These are phyloP conservation scores for Xylaria digitata DNA, from an alignment of 2,329 filamentous ascomycete genomes.

Conservation along the genomic window DNA sequence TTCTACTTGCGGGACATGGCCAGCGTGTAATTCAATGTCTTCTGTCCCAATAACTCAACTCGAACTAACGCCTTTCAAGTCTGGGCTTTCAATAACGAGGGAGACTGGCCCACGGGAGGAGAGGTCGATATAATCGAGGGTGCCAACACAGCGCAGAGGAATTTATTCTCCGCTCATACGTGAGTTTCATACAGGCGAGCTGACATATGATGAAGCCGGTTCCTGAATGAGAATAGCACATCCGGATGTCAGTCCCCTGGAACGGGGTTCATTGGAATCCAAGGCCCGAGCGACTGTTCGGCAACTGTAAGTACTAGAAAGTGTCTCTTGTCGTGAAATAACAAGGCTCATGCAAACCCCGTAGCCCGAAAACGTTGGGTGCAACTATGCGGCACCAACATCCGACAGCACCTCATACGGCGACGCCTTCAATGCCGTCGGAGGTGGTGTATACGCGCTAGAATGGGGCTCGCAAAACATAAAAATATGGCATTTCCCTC, in stretches of 20 bases:
- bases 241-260: conserved; percentile 43
- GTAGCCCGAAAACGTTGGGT: conserved; percentile 61
- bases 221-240: conserved; percentile 34
- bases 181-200: conserved; percentile 37
- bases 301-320: conserved; percentile 39
- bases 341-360: conserved; percentile 21
- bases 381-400: conserved; percentile 55
- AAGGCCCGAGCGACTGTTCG: conserved; percentile 45
- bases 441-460: conserved; percentile 76
- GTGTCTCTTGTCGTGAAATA: not conserved
- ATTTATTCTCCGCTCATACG: conserved; percentile 73
- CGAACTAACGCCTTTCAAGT: conserved; percentile 53
- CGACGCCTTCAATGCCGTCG: conserved; percentile 72
- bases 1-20: conserved; percentile 78
- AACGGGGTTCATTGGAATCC: conserved; percentile 43
- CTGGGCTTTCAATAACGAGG: conserved; percentile 58
- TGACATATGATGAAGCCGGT: not conserved
- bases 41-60: not conserved
- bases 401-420: conserved; percentile 65
- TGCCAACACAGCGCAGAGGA: conserved; percentile 69
- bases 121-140: conserved; percentile 80
- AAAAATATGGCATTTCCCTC: conserved; percentile 80
- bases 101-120: conserved; percentile 69
- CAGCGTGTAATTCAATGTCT: conserved; percentile 65
- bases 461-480: conserved; percentile 77